phyloP scores from a whole-genome alignment of 2,329 filamentous ascomycete species.

The Blastomyces gilchristii region DNA sequence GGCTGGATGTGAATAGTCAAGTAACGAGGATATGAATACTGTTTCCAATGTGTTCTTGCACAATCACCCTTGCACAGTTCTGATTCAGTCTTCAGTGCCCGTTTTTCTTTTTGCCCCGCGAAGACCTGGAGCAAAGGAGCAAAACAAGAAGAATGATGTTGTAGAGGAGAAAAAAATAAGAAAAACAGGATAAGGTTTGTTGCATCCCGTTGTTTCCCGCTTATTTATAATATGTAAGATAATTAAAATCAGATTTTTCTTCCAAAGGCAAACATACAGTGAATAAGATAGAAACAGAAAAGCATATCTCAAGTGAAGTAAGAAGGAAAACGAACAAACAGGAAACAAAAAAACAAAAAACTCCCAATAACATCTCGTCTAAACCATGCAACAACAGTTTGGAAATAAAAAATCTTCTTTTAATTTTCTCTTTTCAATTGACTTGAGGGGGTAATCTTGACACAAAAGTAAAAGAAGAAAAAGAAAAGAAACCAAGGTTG shows the following conservation, averaged over 20 bases:
- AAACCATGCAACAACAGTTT: background rate
- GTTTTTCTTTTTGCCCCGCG: too few relatives aligned
- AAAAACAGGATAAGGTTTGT: too few relatives aligned
- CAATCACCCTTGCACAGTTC: too few relatives aligned
- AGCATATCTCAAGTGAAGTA: background rate
- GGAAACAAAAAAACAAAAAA: background rate
- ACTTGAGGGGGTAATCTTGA: background rate
- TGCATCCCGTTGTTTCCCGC: too few relatives aligned
- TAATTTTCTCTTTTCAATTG: background rate
- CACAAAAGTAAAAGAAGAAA: background rate
- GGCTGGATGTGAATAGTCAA: too few relatives aligned
- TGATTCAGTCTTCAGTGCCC: too few relatives aligned
- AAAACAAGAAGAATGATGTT: too few relatives aligned
- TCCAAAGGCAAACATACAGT: background rate
- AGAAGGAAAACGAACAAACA: background rate
- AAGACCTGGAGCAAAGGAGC: too few relatives aligned
- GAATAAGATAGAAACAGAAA: background rate
- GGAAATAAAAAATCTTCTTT: background rate
- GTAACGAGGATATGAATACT: too few relatives aligned
- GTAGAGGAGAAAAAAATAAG: too few relatives aligned
- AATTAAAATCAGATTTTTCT: conserved; percentile 3
- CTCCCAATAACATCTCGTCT: background rate
- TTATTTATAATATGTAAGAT: background rate
- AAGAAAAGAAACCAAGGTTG: background rate
- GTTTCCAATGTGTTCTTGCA: too few relatives aligned